Evolutionary conservation across 768 basidiomycete species (phyloP), one percentile per base, ranked within the genome.

Genomic region (Suillus spraguei): DNA sequence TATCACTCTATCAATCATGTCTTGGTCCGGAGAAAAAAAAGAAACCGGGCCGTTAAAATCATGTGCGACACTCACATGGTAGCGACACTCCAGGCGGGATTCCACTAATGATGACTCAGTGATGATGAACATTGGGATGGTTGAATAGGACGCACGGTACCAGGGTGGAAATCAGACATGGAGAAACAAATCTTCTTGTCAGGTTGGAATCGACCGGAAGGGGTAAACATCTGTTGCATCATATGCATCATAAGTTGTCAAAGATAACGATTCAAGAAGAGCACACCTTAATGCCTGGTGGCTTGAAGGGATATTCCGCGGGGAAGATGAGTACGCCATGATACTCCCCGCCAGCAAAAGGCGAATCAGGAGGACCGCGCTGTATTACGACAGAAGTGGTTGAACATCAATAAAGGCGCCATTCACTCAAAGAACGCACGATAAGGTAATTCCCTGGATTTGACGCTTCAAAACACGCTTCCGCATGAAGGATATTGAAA

Each of bases 171-270:
- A 76, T 95, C 94, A 4, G 94, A 95, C 95, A 99, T 97, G 28
- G 94, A 97, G 79, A 97, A 97, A 74, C 96, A 98, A 61, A 99
- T 97, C 83, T 95, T 97, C 79, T 87, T 89, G 81, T 94, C 92
- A 24, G 92, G 92, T 67, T 91, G 87, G 77, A 96, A 96, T 64
- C 94, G 87, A 22, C 94, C 94, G 6, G 92, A 93, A 0, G 94
- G 94, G 16, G 94, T 95, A 69, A 88, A 85, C 92, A 95, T 94
- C 94, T 95, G 69, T 24, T 64, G 49, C 44, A n/a, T 59, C 49
- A 65, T 53, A 38, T 59, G 13, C 55, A 68, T 64, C n/a, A 47
- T 61, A 22, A 60, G 54, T 38, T 55, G 20, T 60, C 62, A 54
- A 17, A 61, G 65, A 55, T 53, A 54, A 52, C 39, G 28, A 39